Base-by-base conservation (phyloP, 495 filamentous ascomycete species). In the Tuber brumale region DNA sequence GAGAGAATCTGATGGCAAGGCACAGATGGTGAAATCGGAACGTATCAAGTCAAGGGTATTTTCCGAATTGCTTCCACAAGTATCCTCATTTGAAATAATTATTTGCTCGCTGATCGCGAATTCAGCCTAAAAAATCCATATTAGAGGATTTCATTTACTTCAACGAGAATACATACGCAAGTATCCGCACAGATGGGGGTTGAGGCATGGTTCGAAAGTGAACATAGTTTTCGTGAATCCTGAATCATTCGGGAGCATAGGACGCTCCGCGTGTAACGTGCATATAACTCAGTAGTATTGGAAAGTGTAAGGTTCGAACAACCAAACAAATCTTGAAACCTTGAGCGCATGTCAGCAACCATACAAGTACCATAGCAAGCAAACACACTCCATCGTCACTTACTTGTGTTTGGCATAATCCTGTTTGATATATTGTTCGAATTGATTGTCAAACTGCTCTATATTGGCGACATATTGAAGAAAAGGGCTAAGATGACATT, bases 221-320 rank as follows among this genome's bases (percentile, higher is more conserved):
- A 83, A 84, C 96, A 98, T 48, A 87, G 84, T n/a, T 82, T 76
- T 79, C 91, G 90, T 39, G 96, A 99, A 82, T 93, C 94, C 84
- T 98, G 96, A 74, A 99, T 89, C 83, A 99, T 92, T 76, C 92
- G 89, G 87, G 94, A 98, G 88, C 96, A 99, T 78, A 99, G 88
- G 83, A 94, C 90, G 80, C 92, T 95, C 71, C 90, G 95, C 19
- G 94, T 97, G 85, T 94, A 99, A 81, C 94, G 91, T 37, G 96
- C 95, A 85, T 99, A 99, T 81, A 93, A 89, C 80, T 91, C 87
- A 73, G 89, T 91, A n/a, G 93, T 91, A 79, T 96, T 92, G 44
- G 90, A 90, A 71, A 92, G 87, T 81, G 95, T 90, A 82, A 97
- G 85, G 76, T 89, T 89, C 46, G 88, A 86, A 83, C 95, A 99